Conservation (phyloP, 257 asterid genomes). For the Fraxinus excelsior region DNA sequence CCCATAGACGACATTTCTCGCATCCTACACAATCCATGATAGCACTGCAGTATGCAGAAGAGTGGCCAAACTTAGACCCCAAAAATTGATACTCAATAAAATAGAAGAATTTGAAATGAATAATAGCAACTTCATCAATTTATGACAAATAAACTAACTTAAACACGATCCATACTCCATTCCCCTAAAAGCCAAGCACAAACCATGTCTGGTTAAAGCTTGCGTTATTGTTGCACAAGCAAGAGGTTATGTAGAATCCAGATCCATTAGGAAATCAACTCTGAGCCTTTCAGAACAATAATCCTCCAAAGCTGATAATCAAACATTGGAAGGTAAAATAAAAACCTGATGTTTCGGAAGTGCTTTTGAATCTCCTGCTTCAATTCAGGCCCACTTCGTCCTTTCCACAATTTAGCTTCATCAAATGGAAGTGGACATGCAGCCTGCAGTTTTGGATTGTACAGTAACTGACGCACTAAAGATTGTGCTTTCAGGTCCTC, state of each 20-base stretch:
- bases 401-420: constrained; percentile 97
- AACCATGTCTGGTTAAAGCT: constrained; percentile 18
- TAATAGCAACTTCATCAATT: not conserved
- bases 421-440: constrained; percentile 94
- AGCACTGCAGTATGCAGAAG: constrained; percentile 53
- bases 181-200: constrained; percentile 8
- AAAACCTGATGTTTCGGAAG: constrained; percentile 85
- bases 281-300: not conserved
- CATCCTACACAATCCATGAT: constrained; percentile 97
- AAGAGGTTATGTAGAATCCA: constrained; percentile 1
- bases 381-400: constrained; percentile 91
- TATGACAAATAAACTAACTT: not conserved
- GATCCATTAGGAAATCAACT: constrained; percentile 3
- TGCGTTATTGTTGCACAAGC: constrained; percentile 1
- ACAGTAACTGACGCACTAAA: constrained; percentile 69
- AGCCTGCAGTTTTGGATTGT: constrained; percentile 76
- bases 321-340: constrained; percentile 10
- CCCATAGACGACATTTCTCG: constrained; percentile 97
- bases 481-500: constrained; percentile 87
- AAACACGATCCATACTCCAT: not conserved
- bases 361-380: constrained; percentile 84
- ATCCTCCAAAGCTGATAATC: not conserved
- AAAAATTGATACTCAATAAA: constrained; percentile 10
- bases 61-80: constrained; percentile 14
- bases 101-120: not conserved